Evolutionary conservation across 768 basidiomycete genomes (phyloP), one percentile per base, ranked within the genome.

Genomic region (Chiua virens): DNA sequence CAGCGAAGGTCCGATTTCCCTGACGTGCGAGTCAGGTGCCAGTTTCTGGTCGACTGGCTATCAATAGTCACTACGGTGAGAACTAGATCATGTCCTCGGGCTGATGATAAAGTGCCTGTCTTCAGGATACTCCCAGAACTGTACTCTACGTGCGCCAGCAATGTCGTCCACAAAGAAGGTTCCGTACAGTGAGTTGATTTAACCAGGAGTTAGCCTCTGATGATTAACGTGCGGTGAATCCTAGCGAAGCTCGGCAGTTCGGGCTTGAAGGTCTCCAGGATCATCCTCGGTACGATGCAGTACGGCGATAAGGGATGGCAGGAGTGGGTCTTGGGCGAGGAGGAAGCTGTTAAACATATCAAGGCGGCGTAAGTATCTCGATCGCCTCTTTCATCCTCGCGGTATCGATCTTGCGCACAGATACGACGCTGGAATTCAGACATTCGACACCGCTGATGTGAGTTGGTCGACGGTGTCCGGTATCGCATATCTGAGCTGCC

Each of bases 251-350:
- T 76, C 18, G 80, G 80, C 18, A 71, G 70, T 34, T 77, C 75
- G 0, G 80, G 80, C 14, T 58, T 77, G 23, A 74, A 81, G 62
- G 73, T 83, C 8, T 81, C 79, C 14, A 73, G 64, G 57, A 66
- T 79, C 47, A 78, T 80, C 41, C 68, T 82, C 2, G 79, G 80
- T 1, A 73, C 73, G 40, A 77, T 77, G 76, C 67, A 70, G 36
- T 79, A 76, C 44, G 77, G 68, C 18, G 46, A 60, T 28, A 68
- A 75, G 13, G 72, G 77, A 13, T 85, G 82, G 79, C 75, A 80
- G 56, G 59, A 64, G 5, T 83, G 81, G 82, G 73, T 82, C 8
- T 54, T 79, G 21, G 73, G 71, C 3, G 77, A 80, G 52, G 76
- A 77, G 45, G 67, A 75, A 45, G 67, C 72, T 0, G 45, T 77